These are phyloP conservation scores for Acanthamoeba lenticulata DNA, from an alignment of 208 protist genomes.

Conservation along the genomic window DNA sequence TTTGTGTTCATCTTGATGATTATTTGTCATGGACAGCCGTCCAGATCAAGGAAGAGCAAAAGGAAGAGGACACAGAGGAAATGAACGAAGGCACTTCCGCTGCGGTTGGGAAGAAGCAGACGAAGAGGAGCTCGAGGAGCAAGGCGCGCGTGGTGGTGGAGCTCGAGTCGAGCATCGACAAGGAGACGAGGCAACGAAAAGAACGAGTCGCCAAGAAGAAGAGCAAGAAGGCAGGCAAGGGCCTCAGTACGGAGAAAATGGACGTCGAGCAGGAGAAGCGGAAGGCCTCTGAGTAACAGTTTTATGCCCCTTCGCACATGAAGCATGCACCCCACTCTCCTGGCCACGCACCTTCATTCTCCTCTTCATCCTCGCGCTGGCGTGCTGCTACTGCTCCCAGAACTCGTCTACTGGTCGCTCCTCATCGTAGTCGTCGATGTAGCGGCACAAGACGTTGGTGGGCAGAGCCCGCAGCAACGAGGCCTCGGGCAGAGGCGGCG, in stretches of 20 bases:
- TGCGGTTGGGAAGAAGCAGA: background rate
- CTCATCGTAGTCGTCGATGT: too few relatives aligned
- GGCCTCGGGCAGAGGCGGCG: background rate
- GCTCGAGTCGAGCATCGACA: constrained; percentile 17
- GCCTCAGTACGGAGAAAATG: constrained; percentile 25
- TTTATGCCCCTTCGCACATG: too few relatives aligned
- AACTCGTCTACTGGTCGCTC: too few relatives aligned
- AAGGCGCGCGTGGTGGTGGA: constrained; percentile 36
- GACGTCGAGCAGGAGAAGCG: constrained; percentile 2
- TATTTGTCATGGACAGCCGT: background rate
- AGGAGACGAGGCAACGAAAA: constrained; percentile 42
- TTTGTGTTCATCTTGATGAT: background rate
- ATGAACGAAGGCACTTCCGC: background rate
- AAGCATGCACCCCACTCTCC: too few relatives aligned
- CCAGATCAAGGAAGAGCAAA: background rate
- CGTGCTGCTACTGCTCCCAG: too few relatives aligned
- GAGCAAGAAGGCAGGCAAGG: constrained; percentile 28
- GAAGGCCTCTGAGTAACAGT: background rate
- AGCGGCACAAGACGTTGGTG: background rate
- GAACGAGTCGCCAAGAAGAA: constrained; percentile 38
- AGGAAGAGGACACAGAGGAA: background rate
- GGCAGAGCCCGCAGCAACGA: background rate
- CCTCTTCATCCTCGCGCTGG: too few relatives aligned
- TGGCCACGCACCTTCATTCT: too few relatives aligned
- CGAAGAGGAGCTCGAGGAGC: background rate